These are phyloP conservation scores for Albifimbria verrucaria DNA, from an alignment of 2,329 filamentous ascomycete species.

Conservation along the genomic window DNA sequence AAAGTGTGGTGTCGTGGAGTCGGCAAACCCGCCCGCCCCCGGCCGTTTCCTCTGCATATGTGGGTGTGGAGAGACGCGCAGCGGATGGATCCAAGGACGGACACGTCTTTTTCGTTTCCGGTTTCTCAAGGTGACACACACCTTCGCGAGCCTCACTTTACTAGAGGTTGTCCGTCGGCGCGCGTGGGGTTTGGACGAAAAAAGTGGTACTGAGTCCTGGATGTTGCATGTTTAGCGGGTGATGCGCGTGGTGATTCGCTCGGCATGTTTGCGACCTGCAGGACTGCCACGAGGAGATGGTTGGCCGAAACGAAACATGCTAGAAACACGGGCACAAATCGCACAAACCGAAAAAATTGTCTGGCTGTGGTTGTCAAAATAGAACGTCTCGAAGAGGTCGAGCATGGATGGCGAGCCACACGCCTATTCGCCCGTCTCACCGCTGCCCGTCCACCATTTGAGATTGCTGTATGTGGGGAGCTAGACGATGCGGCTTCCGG, in stretches of 20 bases:
- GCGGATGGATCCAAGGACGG: too few species aligned
- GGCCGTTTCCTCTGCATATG: too few species aligned
- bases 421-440: background rate
- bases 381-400: background rate
- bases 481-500: background rate
- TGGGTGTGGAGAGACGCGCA: too few species aligned
- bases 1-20: background rate
- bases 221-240: background rate
- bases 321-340: background rate
- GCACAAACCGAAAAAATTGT: background rate
- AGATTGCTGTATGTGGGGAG: background rate
- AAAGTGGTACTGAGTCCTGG: background rate
- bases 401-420: background rate
- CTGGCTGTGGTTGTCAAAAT: background rate
- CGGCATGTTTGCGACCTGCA: background rate
- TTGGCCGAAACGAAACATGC: background rate
- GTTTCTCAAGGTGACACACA: too few species aligned
- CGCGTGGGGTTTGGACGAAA: too few species aligned
- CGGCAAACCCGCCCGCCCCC: too few species aligned
- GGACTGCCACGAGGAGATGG: background rate
- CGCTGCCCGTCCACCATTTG: background rate
- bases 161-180: too few species aligned
- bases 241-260: background rate
- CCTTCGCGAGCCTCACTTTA: too few species aligned
- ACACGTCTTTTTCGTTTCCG: too few species aligned